These are phyloP conservation scores for Echium plantagineum DNA, from an alignment of 257 asterid genomes.

Conservation along the genomic window DNA sequence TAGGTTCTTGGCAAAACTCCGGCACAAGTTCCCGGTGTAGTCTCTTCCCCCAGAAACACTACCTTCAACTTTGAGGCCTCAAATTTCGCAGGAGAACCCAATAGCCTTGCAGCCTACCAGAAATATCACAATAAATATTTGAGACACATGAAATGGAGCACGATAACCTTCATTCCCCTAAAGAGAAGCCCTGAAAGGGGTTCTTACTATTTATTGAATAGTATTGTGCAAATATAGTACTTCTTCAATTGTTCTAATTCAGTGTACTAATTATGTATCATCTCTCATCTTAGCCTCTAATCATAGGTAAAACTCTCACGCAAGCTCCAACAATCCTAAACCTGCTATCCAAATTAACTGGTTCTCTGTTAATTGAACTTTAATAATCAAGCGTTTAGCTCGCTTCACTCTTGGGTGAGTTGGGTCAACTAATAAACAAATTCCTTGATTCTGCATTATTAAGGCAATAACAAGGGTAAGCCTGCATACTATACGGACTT, in stretches of 20 bases:
- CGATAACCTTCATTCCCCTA: background rate
- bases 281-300: too few relatives aligned
- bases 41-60: slow-evolving; percentile 46
- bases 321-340: background rate
- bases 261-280: too few relatives aligned
- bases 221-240: too few relatives aligned
- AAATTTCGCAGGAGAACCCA: slow-evolving; percentile 91
- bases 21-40: slow-evolving; percentile 8
- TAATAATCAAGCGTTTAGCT: too few relatives aligned
- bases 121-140: slow-evolving; percentile 4
- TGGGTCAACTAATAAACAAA: too few relatives aligned
- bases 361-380: too few relatives aligned
- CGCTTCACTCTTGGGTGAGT: too few relatives aligned
- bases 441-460: too few relatives aligned
- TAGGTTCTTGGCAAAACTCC: slow-evolving; percentile 72
- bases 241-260: too few relatives aligned
- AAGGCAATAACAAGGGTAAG: too few relatives aligned
- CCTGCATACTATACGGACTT: background rate
- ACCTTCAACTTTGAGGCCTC: slow-evolving; percentile 83
- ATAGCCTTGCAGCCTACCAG: slow-evolving; percentile 60
- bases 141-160: slow-evolving; percentile 5
- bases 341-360: background rate
- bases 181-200: background rate
- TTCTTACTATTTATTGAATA: too few relatives aligned
- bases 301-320: too few relatives aligned